Evolutionary conservation across 345 rosid genomes (phyloP).

Genomic region (Alliaria petiolata): DNA sequence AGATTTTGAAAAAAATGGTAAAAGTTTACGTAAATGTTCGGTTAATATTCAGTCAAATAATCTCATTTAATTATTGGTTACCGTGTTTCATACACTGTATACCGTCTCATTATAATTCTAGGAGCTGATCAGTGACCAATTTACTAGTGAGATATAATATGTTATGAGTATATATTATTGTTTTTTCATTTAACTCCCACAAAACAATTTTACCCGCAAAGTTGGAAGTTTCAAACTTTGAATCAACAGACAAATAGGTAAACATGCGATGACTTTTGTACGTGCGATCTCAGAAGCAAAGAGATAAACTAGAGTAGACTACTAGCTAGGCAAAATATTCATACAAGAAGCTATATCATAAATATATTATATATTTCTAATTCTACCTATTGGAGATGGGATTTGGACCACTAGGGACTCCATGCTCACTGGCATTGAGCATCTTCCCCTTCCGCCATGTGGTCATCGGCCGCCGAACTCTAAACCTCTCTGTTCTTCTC

Average conservation of each 20-base stretch:
- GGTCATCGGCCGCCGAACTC: slow-evolving; percentile 25
- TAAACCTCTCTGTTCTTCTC: slow-evolving; percentile 7
- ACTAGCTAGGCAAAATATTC: background rate
- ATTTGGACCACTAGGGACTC: slow-evolving; percentile 84
- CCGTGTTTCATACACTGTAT: too few relatives aligned
- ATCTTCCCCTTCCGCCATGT: slow-evolving; percentile 46
- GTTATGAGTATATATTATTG: background rate
- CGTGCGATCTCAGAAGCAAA: slow-evolving; percentile 3
- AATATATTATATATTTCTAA: slow-evolving; percentile 5
- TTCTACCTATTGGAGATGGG: slow-evolving; percentile 71
- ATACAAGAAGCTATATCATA: slow-evolving; percentile 9
- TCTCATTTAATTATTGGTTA: too few relatives aligned
- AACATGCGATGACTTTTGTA: background rate
- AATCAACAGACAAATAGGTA: background rate
- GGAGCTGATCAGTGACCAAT: too few relatives aligned
- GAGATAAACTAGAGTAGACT: background rate
- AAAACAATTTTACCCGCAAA: background rate
- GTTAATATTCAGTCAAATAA: too few relatives aligned
- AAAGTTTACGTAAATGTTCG: too few relatives aligned
- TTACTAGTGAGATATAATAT: background rate
- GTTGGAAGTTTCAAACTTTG: background rate
- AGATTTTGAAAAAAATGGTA: too few relatives aligned
- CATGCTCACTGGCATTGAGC: slow-evolving; percentile 45
- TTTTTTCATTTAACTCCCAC: background rate
- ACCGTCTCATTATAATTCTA: too few relatives aligned